These are phyloP conservation scores for Knoxdaviesia proteae DNA, from an alignment of 2,329 filamentous ascomycete genomes.

Conservation along the genomic window DNA sequence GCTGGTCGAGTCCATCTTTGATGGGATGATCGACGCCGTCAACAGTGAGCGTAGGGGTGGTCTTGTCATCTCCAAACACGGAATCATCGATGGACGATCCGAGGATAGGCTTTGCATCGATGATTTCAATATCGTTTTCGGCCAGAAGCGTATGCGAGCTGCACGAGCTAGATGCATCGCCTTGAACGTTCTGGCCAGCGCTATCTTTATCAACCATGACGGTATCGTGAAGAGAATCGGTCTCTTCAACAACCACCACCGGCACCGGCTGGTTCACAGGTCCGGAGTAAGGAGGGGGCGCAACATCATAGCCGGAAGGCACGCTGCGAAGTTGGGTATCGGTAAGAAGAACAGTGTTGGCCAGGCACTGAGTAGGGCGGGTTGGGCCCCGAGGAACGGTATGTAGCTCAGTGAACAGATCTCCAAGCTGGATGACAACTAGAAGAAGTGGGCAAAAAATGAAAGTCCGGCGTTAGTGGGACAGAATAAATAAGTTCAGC, in stretches of 20 bases:
- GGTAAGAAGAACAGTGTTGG: constrained; percentile 54
- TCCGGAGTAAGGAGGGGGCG: neutral
- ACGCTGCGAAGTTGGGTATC: constrained; percentile 7
- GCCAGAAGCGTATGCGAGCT: too few species aligned
- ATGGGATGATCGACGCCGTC: neutral
- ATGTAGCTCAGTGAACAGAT: constrained; percentile 51
- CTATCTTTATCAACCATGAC: constrained; percentile 1
- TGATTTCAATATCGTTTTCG: neutral
- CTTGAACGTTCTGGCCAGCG: too few species aligned
- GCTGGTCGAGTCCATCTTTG: constrained; percentile 3
- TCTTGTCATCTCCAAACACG: neutral
- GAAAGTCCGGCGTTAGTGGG: constrained; percentile 7
- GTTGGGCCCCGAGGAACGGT: constrained; percentile 39
- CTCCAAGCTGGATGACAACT: constrained; percentile 58
- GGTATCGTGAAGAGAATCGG: constrained; percentile 1
- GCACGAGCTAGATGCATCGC: too few species aligned
- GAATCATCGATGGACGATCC: too few species aligned
- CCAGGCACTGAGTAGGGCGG: constrained; percentile 54
- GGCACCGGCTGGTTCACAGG: neutral
- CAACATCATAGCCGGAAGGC: neutral
- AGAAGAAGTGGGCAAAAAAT: neutral
- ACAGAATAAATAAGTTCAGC: neutral
- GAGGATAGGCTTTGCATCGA: neutral
- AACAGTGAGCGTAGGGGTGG: neutral
- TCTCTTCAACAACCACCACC: neutral